A percentile compares a stretch with the other conserved stretches of the same genome.
phyloP scores from a whole-genome alignment of 2,329 filamentous ascomycete genomes.

The Talaromyces sp. region DNA sequence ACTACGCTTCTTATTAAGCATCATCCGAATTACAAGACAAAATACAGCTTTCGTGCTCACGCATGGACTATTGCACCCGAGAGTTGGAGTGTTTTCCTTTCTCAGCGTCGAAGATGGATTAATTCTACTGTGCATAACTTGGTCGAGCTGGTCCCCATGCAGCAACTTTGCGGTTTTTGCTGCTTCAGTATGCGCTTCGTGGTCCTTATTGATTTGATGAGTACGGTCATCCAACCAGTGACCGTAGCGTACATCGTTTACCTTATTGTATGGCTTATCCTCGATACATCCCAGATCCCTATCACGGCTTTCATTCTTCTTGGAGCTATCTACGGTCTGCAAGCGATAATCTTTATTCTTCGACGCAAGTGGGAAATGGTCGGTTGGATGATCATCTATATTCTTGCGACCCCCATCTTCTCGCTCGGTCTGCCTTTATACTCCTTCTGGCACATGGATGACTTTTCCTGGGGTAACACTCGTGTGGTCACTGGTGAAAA shows the following conservation, averaged over 20 bases:
- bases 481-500: conserved; percentile 93
- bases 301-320: conserved; percentile 85
- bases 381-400: conserved; percentile 97
- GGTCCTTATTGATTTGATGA: conserved; percentile 89
- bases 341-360: conserved; percentile 94
- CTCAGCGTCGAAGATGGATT: conserved; percentile 98
- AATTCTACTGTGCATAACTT: conserved; percentile 99
- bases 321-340: conserved; percentile 93
- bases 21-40: conserved; percentile 94
- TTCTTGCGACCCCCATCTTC: conserved; percentile 87
- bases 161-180: conserved; percentile 97
- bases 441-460: conserved; percentile 99
- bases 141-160: conserved; percentile 87
- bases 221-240: conserved; percentile 87
- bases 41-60: conserved; percentile 88
- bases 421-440: conserved; percentile 86
- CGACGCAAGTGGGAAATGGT: conserved; percentile 99
- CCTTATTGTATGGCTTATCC: conserved; percentile 70
- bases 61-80: conserved; percentile 98
- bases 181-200: conserved; percentile 99
- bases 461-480: conserved; percentile 99
- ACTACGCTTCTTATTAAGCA: conserved; percentile 91
- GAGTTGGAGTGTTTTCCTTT: conserved; percentile 90
- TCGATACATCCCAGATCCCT: conserved; percentile 64
- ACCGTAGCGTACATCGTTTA: conserved; percentile 87